phyloP scores from a whole-genome alignment of 2,329 filamentous ascomycete species.

The Sporothrix protearum region DNA sequence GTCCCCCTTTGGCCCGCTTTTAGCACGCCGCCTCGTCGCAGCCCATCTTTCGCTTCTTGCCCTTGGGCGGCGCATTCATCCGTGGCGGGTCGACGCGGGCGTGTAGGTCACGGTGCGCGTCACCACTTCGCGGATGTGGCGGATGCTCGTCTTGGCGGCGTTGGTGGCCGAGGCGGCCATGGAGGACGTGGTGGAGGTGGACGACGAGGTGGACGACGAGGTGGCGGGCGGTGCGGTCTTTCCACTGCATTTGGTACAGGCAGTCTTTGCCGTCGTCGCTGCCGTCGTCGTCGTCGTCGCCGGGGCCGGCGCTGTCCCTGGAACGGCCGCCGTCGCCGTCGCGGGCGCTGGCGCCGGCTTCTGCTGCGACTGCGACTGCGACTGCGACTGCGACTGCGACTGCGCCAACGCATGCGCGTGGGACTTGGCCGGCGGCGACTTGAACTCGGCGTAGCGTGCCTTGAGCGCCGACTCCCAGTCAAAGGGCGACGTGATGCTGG shows the following conservation, averaged over 20 bases:
- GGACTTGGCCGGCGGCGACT: conserved; percentile 34
- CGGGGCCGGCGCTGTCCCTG: background rate
- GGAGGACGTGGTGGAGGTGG: background rate
- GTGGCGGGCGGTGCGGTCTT: conserved; percentile 30
- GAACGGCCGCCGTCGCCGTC: background rate
- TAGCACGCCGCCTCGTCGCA: conserved; percentile 29
- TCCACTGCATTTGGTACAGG: conserved; percentile 27
- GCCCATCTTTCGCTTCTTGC: conserved; percentile 77
- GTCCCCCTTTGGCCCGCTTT: too few relatives aligned
- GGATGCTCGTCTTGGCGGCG: conserved; percentile 53
- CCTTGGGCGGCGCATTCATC: conserved; percentile 85
- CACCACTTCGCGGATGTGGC: conserved; percentile 80
- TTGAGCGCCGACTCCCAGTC: conserved; percentile 75
- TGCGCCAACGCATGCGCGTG: conserved; percentile 23
- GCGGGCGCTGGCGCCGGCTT: background rate
- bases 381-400: too few relatives aligned
- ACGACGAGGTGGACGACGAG: too few relatives aligned
- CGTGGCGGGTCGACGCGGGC: conserved; percentile 54
- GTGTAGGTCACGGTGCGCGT: conserved; percentile 94
- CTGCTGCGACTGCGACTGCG: background rate
- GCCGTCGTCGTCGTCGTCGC: background rate
- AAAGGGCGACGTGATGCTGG: conserved; percentile 61
- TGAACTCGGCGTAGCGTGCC: conserved; percentile 59
- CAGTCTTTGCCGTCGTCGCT: background rate
- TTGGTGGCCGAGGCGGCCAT: background rate